A percentile compares a stretch with the other conserved stretches of the same genome.
Evolutionary conservation across 2,329 filamentous ascomycete species (phyloP).

Genomic region (Neonectria ditissima): DNA sequence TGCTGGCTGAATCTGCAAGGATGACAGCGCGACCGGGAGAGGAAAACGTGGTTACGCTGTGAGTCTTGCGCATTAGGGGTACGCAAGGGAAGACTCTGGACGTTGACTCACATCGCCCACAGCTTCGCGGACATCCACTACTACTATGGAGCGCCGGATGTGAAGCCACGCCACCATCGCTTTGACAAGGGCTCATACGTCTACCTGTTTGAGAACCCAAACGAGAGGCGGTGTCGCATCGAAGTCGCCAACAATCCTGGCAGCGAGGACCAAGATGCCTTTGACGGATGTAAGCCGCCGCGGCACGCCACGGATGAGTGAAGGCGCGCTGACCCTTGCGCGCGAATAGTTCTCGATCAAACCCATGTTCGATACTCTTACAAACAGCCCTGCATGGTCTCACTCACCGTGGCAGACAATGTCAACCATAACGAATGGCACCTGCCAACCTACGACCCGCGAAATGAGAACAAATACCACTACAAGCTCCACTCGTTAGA

Average conservation of each 20-base stretch:
- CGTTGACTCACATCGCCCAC: conserved; percentile 26
- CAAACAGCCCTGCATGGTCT: conserved; percentile 78
- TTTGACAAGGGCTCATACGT: conserved; percentile 85
- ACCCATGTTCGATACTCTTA: conserved; percentile 77
- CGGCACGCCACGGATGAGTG: conserved; percentile 19
- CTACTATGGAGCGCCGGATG: conserved; percentile 76
- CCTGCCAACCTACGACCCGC: conserved; percentile 77
- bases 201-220: conserved; percentile 81
- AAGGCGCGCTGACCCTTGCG: conserved; percentile 26
- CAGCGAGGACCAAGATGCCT: conserved; percentile 81
- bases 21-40: conserved; percentile 63
- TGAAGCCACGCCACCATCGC: conserved; percentile 79
- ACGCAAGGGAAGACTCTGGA: not conserved
- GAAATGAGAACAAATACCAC: conserved; percentile 82
- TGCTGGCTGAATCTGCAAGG: conserved; percentile 27
- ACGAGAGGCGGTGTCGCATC: conserved; percentile 74
- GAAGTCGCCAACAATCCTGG: conserved; percentile 83
- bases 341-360: conserved; percentile 70
- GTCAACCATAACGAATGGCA: conserved; percentile 75
- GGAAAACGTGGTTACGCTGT: conserved; percentile 65
- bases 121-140: conserved; percentile 86
- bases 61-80: conserved; percentile 44
- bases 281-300: conserved; percentile 75
- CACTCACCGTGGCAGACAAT: conserved; percentile 70
- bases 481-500: conserved; percentile 82